Base-by-base conservation (phyloP, 306 rosid species). In the Cicer chorassanicum region DNA sequence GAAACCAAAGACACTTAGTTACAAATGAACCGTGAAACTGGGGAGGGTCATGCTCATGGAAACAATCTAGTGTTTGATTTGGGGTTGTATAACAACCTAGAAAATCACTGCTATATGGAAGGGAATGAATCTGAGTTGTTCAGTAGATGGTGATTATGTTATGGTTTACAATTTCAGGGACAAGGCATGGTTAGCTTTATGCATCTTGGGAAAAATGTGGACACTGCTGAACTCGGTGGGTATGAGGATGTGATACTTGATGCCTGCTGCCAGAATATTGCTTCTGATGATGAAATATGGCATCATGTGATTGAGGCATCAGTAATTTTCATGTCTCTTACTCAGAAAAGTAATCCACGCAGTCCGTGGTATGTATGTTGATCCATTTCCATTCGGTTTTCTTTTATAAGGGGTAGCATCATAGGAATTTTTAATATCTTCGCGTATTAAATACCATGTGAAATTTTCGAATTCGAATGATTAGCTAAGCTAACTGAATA, bases 181-280 rank as follows among this genome's bases (percentile, higher is more conserved):
- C 97, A 94, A 85, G 97, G 93, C 73, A 86, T 91, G 96, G 50
- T 87, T 77, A 68, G 87, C 82, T 78, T 91, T 74, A 51, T 53
- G 10, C 97, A 89, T 83, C 72, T 94, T 18, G 92, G 81, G 0
- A 88, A 84, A 81, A 88, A 90, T 80, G 92, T 94, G 60, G 76
- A 78, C 76, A 81, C 88, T 53, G 78, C 84, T 46, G 91, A 86
- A 78, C 89, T 91, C 40, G 86, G 89, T 74, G 81, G 86, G 81
- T 88, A 82, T 74, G 87, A 71, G 57, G 97, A 91, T 81, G 98
- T 84, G 75, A 86, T 91, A 73, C 92, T 93, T 80, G 98, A 93
- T 89, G 97, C 96, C 2, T 93, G 98, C 87, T 91, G 98, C 91
- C 92, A 92, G 78, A 93, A 93, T 84, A 87, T 86, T 4, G 92